phyloP scores from a whole-genome alignment of 352 stramenopile genomes.

The Phytophthora kernoviae region DNA sequence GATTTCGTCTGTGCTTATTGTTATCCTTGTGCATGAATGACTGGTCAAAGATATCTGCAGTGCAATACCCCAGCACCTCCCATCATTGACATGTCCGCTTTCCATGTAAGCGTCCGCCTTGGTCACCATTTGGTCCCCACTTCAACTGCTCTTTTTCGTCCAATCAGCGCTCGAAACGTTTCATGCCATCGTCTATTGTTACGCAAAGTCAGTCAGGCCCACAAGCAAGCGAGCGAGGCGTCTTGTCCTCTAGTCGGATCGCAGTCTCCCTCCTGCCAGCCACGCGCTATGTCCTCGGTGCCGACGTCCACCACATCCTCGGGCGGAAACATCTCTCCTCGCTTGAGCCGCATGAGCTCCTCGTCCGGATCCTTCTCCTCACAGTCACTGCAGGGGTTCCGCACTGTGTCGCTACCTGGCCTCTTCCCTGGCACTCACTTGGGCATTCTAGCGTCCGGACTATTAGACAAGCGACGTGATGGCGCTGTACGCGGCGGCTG shows the following conservation, averaged over 20 bases:
- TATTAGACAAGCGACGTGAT: slow-evolving; percentile 84
- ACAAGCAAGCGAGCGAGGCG: slow-evolving; percentile 4
- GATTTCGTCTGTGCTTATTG: too few relatives aligned
- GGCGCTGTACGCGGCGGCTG: slow-evolving; percentile 82
- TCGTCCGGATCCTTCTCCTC: slow-evolving; percentile 54
- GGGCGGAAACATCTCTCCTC: slow-evolving; percentile 27
- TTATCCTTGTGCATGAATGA: too few relatives aligned
- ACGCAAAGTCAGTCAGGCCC: slow-evolving; percentile 2
- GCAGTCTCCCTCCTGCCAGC: background rate
- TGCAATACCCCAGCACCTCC: background rate
- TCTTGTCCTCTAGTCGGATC: slow-evolving; percentile 4
- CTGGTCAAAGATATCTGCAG: background rate
- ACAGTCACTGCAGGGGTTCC: slow-evolving; percentile 66
- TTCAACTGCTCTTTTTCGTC: slow-evolving; percentile 14
- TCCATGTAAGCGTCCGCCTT: too few relatives aligned
- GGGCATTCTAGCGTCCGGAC: slow-evolving; percentile 74
- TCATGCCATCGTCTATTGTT: slow-evolving; percentile 21
- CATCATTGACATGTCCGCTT: background rate
- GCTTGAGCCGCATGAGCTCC: slow-evolving; percentile 67
- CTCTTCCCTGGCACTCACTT: slow-evolving; percentile 76
- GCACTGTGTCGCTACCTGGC: slow-evolving; percentile 72
- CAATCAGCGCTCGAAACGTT: slow-evolving; percentile 19
- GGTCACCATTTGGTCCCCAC: too few relatives aligned
- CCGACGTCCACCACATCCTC: slow-evolving; percentile 39
- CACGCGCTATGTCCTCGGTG: slow-evolving; percentile 36